Base-by-base conservation (phyloP, 306 rosid genomes). In the Quercus robur region DNA sequence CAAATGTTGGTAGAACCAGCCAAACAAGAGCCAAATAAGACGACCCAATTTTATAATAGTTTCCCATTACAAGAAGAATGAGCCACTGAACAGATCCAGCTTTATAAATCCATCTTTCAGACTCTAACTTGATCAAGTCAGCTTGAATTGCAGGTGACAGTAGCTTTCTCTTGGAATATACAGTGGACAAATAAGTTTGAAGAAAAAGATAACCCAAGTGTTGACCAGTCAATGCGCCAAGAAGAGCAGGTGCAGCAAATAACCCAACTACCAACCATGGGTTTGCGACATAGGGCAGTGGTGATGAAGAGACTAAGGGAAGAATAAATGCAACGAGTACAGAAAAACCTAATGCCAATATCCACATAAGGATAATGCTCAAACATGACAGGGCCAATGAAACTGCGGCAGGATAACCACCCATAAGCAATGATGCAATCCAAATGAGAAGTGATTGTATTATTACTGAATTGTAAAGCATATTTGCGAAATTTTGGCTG, bases 31-130 rank as follows among this genome's bases (percentile, higher is more conserved):
- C 98, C 89, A 95, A 67, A 88, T 95, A 93, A 52, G 99, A 87
- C 6, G 99, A 93, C 20, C 95, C 97, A 79, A 93, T 77, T 85
- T 87, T 93, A 81, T 87, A 90, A 77, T 93, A 93, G 84, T 73
- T 90, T 75, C 99, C 99, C 74, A 95, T 74, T 75, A 78, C 82
- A 84, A 95, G 93, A 83, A 95, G 87, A 82, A 93, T 58, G 73
- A 93, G 96, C 99, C 99, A 95, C 83, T 91, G 98, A 73, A 95
- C 79, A 75, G 98, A 88, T 85, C 98, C 99, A 59, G 95, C 91
- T 86, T 95, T 95, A 72, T 90, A 95, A 74, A 95, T 93, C 99
- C 99, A 95, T 84, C 99, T 95, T 88, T 95, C 99, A 70, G 98
- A 95, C 85, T 95, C 99, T 28, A 90, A 82, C 82, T 89, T 89